Evolutionary conservation across 352 stramenopile species (phyloP), one percentile per base, ranked within the genome.

Genomic region (Globisporangium nodosum): DNA sequence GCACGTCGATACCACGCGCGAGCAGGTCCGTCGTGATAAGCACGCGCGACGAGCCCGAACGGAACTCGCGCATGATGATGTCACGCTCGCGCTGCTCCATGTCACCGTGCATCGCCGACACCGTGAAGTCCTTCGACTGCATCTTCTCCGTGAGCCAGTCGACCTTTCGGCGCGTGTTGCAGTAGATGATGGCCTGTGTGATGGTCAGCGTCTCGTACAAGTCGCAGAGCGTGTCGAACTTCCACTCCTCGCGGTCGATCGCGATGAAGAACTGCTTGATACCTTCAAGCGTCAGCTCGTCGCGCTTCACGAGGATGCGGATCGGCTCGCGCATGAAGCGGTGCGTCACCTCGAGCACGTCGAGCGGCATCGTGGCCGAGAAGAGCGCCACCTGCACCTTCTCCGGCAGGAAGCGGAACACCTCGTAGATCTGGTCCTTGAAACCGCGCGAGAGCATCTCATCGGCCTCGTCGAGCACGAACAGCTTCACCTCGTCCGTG

Each of bases 251-350:
- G 56, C 87, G 83, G 46, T 99, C 97, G 42, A 99, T 96, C 42
- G 92, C 94, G 64, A 99, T 98, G 81, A 99, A 99, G 74, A 99
- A 99, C 80, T 99, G 97, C 92, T 99, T 99, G 77, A 99, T 99
- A 97, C 97, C 97, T 87, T 99, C 97, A 54, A 99, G 87, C 18
- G 97, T 99, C 49, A 99, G 83, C 70, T 99, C 96, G 68, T 99
- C 97, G 69, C 97, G 98, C 96, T 99, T 99, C 60, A 99, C 97
- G 58, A 99, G 89, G 69, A 99, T 99, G 61, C 96, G 92, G 56
- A 99, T 95, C 33, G 97, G 97, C 59, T 99, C 96, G 64, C 94
- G 92, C 97, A 99, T 99, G 81, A 99, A 99, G 58, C 86, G 80
- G 56, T 96, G 91, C 5, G 97, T 99, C 18, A 99, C 95, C 63